Conservation (phyloP, 345 rosid species). For the Corchorus capsularis region DNA sequence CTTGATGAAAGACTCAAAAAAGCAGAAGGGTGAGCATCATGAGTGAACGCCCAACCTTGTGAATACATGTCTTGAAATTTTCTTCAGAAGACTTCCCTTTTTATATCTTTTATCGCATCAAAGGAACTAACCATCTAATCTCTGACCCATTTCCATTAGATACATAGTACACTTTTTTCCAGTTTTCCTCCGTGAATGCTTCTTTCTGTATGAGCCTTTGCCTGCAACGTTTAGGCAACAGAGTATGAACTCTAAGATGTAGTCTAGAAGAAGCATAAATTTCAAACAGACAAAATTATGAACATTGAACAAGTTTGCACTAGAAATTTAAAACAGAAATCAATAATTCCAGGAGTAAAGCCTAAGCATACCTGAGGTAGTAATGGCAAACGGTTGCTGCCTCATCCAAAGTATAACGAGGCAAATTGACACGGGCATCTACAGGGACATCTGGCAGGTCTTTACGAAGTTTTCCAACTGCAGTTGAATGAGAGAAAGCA, state of each 20-base stretch:
- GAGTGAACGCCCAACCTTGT: neutral
- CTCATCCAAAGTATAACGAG: constrained; percentile 78
- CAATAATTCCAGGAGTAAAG: neutral
- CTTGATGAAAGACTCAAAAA: neutral
- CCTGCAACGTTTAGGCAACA: constrained; percentile 42
- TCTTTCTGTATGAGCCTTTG: constrained; percentile 79
- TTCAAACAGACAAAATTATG: neutral
- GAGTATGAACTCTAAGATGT: neutral
- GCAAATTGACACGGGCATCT: constrained; percentile 67
- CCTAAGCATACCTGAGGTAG: constrained; percentile 73
- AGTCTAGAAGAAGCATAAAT: neutral
- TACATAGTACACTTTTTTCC: constrained; percentile 80
- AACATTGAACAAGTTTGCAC: neutral
- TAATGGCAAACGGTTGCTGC: constrained; percentile 89
- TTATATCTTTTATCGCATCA: constrained; percentile 41
- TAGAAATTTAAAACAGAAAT: neutral
- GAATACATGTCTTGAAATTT: neutral
- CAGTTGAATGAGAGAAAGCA: constrained; percentile 92
- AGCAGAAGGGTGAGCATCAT: neutral
- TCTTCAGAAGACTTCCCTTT: neutral
- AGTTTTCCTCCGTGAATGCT: constrained; percentile 76
- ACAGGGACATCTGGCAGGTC: constrained; percentile 89
- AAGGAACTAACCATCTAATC: constrained; percentile 72
- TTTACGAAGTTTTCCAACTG: constrained; percentile 87
- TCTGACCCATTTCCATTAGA: constrained; percentile 92